Conservation (phyloP, 2,329 filamentous ascomycete species). For the Alternaria hordeiaustralica region DNA sequence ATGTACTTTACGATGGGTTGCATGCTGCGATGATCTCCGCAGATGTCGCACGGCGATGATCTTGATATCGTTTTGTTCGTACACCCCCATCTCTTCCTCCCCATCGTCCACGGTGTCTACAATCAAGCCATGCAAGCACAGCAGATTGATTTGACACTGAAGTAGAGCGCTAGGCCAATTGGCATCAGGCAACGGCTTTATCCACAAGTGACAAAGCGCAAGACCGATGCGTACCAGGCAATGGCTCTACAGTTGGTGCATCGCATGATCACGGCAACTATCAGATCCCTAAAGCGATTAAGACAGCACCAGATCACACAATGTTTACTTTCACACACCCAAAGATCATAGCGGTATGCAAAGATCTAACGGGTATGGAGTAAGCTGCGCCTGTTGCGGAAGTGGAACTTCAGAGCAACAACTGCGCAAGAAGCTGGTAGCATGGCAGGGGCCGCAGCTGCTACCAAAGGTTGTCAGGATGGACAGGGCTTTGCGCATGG, state of each 20-base stretch:
- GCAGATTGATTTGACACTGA: not conserved
- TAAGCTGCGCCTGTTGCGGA: no score
- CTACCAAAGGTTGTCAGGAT: no score
- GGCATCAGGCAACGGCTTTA: not conserved
- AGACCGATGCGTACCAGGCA: not conserved
- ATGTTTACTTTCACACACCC: not conserved
- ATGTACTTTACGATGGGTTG: no score
- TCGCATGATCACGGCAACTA: not conserved
- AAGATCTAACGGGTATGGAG: no score
- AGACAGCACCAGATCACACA: not conserved
- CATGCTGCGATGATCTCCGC: not conserved
- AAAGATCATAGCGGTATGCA: no score
- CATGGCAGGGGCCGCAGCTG: no score
- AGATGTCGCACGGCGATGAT: no score
- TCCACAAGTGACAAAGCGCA: not conserved
- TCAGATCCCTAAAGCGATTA: not conserved
- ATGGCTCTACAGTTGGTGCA: not conserved
- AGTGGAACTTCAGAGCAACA: no score
- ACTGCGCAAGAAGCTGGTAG: no score
- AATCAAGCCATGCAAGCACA: not conserved
- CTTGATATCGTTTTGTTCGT: not conserved
- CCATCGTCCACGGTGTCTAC: not conserved
- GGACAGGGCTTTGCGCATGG: no score
- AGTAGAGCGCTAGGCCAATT: not conserved
- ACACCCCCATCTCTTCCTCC: not conserved